Percentiles rank a stretch among this genome's conserved stretches.
phyloP scores from a whole-genome alignment of 495 filamentous ascomycete genomes.

The Hapsidospora chrysogenum region DNA sequence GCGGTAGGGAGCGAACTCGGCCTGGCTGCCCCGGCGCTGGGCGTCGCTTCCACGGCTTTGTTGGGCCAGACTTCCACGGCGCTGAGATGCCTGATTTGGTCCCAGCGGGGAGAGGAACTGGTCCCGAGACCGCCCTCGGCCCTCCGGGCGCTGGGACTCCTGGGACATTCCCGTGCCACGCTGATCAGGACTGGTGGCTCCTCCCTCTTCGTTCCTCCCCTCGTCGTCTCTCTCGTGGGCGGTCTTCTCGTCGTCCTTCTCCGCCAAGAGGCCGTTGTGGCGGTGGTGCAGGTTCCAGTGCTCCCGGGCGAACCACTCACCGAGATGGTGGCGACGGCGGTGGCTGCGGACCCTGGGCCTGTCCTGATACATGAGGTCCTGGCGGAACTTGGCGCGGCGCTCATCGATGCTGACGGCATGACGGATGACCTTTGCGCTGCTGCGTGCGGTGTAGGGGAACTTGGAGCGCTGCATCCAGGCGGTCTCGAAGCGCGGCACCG shows the following conservation, averaged over 20 bases:
- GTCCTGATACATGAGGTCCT: conserved; percentile 54
- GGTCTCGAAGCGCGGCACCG: conserved; percentile 64
- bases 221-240: not conserved
- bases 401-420: conserved; percentile 73
- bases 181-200: not conserved
- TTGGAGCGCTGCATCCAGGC: conserved; percentile 75
- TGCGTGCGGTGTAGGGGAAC: conserved; percentile 69
- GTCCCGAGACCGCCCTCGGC: not conserved
- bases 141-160: conserved; percentile 6
- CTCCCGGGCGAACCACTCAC: conserved; percentile 9
- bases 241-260: not conserved
- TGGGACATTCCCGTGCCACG: conserved; percentile 6
- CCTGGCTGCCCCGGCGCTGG: not conserved
- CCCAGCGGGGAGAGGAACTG: not conserved
- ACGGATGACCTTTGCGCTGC: conserved; percentile 48
- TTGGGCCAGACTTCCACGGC: not conserved
- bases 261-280: conserved; percentile 10
- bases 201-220: not conserved
- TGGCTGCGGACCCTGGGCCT: conserved; percentile 16
- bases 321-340: conserved; percentile 13
- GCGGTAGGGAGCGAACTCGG: conserved; percentile 23
- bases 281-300: conserved; percentile 23
- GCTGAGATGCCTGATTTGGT: too few relatives aligned
- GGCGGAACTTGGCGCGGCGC: conserved; percentile 49
- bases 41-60: not conserved